These are phyloP conservation scores for Brachypodium distachyon DNA, from an alignment of 202 grass and related monocot species.

Conservation along the genomic window DNA sequence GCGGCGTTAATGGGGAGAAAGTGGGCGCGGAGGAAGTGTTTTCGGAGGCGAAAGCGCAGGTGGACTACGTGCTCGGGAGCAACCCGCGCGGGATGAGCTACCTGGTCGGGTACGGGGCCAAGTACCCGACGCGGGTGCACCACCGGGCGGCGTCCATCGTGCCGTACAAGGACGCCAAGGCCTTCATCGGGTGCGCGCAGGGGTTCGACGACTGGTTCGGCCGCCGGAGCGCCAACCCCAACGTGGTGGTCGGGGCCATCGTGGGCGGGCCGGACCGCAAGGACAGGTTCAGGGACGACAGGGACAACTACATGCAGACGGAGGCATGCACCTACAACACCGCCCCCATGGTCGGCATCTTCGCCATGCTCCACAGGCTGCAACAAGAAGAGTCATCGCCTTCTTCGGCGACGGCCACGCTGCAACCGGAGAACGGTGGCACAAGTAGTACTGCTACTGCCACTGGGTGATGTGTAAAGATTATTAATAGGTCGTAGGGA, in stretches of 20 bases:
- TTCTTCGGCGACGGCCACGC: too few species aligned
- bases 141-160: constrained; percentile 74
- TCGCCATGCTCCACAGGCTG: constrained; percentile 64
- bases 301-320: constrained; percentile 94
- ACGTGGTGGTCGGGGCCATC: constrained; percentile 67
- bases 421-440: not conserved
- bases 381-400: not conserved
- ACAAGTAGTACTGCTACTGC: not conserved
- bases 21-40: constrained; percentile 30
- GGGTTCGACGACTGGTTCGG: constrained; percentile 88
- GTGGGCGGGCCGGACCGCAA: constrained; percentile 64
- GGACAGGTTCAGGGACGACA: constrained; percentile 57
- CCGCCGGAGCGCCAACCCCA: constrained; percentile 55
- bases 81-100: constrained; percentile 77
- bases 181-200: constrained; percentile 87
- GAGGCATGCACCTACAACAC: constrained; percentile 98
- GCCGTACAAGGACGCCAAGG: constrained; percentile 66
- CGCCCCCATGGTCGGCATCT: constrained; percentile 89
- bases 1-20: not conserved
- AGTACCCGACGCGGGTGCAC: constrained; percentile 55
- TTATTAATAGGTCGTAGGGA: constrained; percentile 22
- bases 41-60: constrained; percentile 32
- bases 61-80: constrained; percentile 81
- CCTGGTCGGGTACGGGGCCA: constrained; percentile 62
- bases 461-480: constrained; percentile 25